Percentiles rank a stretch among this genome's conserved stretches.
These are phyloP conservation scores for Aspergillus eucalypticola DNA, from an alignment of 2,329 filamentous ascomycete genomes.

Conservation along the genomic window DNA sequence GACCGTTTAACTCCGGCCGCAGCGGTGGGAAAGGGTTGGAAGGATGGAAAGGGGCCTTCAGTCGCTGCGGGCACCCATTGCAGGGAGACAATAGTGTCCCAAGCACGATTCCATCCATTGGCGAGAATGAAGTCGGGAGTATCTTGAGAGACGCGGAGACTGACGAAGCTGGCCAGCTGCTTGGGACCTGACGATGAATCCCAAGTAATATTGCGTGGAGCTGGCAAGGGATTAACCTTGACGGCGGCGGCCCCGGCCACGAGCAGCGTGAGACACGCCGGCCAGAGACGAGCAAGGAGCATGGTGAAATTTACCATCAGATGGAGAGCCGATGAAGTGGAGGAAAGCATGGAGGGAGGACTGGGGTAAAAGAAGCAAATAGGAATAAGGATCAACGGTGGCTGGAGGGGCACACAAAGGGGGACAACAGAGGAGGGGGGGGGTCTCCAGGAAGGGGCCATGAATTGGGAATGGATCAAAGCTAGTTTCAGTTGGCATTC, in stretches of 20 bases:
- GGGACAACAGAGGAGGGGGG: too few species aligned
- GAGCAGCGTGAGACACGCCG: conserved; percentile 33
- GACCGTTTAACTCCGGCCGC: conserved; percentile 21
- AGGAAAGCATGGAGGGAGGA: too few species aligned
- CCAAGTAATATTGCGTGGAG: conserved; percentile 56
- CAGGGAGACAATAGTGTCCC: conserved; percentile 49
- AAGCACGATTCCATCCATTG: conserved; percentile 56
- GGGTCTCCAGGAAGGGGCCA: too few species aligned
- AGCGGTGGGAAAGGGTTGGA: conserved; percentile 52
- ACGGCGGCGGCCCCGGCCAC: conserved; percentile 45
- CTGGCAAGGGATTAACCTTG: conserved; percentile 56
- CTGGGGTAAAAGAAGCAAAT: too few species aligned
- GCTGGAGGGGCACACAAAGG: too few species aligned
- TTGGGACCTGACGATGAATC: conserved; percentile 54
- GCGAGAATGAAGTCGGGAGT: conserved; percentile 37
- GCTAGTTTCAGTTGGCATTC: too few species aligned
- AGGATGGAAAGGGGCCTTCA: conserved; percentile 54
- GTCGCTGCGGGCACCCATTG: conserved; percentile 57
- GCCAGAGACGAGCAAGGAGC: conserved; percentile 29
- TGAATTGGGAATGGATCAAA: too few species aligned
- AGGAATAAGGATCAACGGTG: too few species aligned
- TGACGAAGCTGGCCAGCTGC: conserved; percentile 40
- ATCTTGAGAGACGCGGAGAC: conserved; percentile 39
- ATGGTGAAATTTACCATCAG: conserved; percentile 17
- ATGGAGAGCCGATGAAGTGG: too few species aligned